Evolutionary conservation across 2,329 filamentous ascomycete species (phyloP).

Genomic region (Aspergillus piperis): DNA sequence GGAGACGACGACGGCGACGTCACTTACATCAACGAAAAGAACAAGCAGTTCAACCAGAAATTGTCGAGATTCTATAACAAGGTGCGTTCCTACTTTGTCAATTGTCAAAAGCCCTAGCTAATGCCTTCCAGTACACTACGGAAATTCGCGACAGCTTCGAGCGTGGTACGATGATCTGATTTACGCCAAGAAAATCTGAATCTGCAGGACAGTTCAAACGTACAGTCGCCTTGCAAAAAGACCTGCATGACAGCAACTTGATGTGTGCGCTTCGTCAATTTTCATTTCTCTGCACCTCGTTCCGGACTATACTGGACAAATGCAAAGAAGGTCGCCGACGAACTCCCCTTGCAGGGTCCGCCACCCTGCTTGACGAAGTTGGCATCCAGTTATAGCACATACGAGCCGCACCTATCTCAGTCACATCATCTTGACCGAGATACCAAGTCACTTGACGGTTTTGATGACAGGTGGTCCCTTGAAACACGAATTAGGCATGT

Average conservation of each 20-base stretch:
- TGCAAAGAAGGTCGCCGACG: background rate
- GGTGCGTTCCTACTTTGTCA: conserved; percentile 40
- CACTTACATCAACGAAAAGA: conserved; percentile 99
- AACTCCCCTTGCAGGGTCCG: background rate
- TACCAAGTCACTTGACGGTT: too few species aligned
- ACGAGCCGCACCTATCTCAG: background rate
- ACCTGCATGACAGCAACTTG: background rate
- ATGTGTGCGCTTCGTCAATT: background rate
- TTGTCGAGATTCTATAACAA: conserved; percentile 95
- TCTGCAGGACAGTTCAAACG: conserved; percentile 16
- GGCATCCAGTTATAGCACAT: background rate
- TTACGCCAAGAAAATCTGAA: conserved; percentile 13
- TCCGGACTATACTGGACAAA: background rate
- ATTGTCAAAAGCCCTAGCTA: conserved; percentile 16
- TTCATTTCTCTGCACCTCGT: background rate
- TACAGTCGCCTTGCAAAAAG: background rate
- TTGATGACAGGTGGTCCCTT: background rate
- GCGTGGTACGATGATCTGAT: conserved; percentile 89
- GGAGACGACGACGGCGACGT: conserved; percentile 87
- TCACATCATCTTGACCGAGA: background rate
- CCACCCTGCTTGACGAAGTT: background rate
- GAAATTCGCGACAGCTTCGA: conserved; percentile 98
- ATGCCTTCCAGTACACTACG: conserved; percentile 68
- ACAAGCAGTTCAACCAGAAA: conserved; percentile 99
- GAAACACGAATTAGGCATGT: background rate